Percentiles rank a stretch among this genome's conserved stretches.
phyloP scores from a whole-genome alignment of 306 rosid genomes.

The Prinsepia uniflora region DNA sequence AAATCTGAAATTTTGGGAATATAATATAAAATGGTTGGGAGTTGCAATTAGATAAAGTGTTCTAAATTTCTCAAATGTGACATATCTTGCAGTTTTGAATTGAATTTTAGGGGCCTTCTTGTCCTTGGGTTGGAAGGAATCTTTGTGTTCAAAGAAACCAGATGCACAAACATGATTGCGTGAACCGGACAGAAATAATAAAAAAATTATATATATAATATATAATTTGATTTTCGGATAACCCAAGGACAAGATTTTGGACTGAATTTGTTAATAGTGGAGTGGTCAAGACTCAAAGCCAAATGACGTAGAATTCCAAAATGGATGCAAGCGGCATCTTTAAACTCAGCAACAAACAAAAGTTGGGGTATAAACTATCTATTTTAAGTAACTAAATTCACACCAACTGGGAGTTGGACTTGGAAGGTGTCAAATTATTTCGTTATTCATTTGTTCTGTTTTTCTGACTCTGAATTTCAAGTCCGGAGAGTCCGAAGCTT shows the following conservation, averaged over 20 bases:
- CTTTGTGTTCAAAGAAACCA: conserved; percentile 1
- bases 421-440: no score
- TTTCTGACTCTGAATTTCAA: no score
- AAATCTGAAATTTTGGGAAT: no score
- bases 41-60: not conserved
- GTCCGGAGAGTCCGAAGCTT: no score
- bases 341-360: not conserved
- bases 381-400: no score
- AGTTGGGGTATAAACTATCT: no score
- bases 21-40: not conserved
- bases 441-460: no score
- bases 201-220: no score
- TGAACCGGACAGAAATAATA: no score
- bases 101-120: not conserved
- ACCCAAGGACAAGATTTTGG: not conserved
- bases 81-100: not conserved
- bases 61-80: not conserved
- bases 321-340: not conserved
- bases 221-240: no score
- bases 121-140: not conserved
- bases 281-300: no score
- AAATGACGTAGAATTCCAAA: not conserved
- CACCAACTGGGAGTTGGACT: no score
- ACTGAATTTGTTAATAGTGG: not conserved
- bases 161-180: not conserved